Evolutionary conservation across 768 basidiomycete species (phyloP), one percentile per base, ranked within the genome.

Genomic region (Auriculariales sp.): DNA sequence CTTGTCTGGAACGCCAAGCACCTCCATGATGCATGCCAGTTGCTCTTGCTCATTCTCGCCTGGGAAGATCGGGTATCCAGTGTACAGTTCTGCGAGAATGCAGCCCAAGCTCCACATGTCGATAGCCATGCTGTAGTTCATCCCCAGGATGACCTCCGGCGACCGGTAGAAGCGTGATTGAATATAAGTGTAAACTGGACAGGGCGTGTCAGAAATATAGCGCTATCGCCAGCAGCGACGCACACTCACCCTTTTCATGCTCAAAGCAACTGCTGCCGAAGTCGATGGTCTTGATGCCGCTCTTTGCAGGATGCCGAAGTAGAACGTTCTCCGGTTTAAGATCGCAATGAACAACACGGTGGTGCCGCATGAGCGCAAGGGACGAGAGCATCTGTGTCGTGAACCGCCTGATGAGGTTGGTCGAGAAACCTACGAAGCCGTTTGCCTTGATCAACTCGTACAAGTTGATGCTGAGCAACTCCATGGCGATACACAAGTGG

Each of bases 21-120:
- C 88, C 64, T 99, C 95, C 93, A 99, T 99, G 66, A 99, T 99
- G 62, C 94, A 98, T 3, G 93, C 85, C 49, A 99, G 67, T 57
- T 98, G 95, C 61, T 98, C 93, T 66, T 95, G 91, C 64, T 99
- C 94, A 60, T 97, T 98, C 67, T 99, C 95, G 24, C 95, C 95
- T 0, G 95, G 95, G 66, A 99, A 99, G 57, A 99, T 93, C 1
- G 95, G 95, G 64, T 90, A 95, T 1, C 95, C 95, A 10, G 94
- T 98, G 64, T 86, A 94, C 35, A 99, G 69, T 64, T 99, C 95
- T 14, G 95, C 95, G 48, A 99, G 71, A 54, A 99, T 99, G 60
- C 95, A 99, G 31, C 95, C 95, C 56, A 99, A 66, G 70, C 91
- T 94, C 95, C 95, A 99, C 93, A 99, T 99, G 62, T 98, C 91